Evolutionary conservation across 2,329 filamentous ascomycete genomes (phyloP).

Genomic region (Teratosphaeriaceae sp.): DNA sequence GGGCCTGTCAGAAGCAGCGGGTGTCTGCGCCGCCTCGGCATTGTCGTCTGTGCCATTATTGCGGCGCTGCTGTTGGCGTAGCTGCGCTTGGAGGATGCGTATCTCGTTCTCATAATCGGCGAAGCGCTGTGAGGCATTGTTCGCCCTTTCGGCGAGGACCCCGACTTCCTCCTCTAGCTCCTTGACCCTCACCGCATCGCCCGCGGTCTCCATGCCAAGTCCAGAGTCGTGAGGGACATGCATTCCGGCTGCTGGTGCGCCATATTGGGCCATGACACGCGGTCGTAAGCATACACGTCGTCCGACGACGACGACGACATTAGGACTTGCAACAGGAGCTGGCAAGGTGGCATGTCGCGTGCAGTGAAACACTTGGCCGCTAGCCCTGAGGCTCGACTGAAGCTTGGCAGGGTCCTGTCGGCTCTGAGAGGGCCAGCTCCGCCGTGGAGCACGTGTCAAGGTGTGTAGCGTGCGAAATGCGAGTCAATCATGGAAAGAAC

Average conservation of each 20-base stretch:
- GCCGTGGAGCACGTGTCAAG: no score
- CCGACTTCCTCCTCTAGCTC: conserved; percentile 67
- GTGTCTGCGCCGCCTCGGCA: conserved; percentile 16
- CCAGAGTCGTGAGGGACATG: conserved; percentile 37
- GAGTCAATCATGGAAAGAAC: no score
- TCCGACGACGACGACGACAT: neutral
- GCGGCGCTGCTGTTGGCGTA: conserved; percentile 17
- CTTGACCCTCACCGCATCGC: conserved; percentile 34
- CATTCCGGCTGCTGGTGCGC: conserved; percentile 15
- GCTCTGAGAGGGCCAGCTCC: no score
- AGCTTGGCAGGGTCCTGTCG: no score
- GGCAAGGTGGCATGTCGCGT: neutral
- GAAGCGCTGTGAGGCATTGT: conserved; percentile 49
- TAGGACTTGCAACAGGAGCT: neutral
- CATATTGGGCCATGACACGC: conserved; percentile 19
- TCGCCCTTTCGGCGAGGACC: conserved; percentile 63
- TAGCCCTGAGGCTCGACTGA: neutral
- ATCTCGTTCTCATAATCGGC: conserved; percentile 79
- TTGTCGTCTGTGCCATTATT: conserved; percentile 10
- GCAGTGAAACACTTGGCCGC: neutral
- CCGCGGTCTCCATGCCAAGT: conserved; percentile 48
- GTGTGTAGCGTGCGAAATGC: no score
- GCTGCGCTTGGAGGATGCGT: conserved; percentile 47
- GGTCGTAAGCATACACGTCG: neutral
- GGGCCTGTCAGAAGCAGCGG: conserved; percentile 17